Evolutionary conservation across 2,329 filamentous ascomycete genomes (phyloP).

Genomic region (Fusarium albosuccineum): DNA sequence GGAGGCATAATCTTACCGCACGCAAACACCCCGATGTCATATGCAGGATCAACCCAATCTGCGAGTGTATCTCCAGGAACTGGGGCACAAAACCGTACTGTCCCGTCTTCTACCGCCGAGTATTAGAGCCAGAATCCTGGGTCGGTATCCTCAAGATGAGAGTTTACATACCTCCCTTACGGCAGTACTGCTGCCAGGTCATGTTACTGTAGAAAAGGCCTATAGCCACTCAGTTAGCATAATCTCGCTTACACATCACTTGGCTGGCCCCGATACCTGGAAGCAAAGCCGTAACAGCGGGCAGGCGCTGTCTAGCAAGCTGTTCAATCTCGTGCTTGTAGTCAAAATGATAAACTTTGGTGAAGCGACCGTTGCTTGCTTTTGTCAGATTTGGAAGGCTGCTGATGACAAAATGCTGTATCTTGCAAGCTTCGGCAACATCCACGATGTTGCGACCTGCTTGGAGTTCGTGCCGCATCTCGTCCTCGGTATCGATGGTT

Average conservation of each 20-base stretch:
- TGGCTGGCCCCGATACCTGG: slow-evolving; percentile 19
- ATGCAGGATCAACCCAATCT: slow-evolving; percentile 27
- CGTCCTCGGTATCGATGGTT: slow-evolving; percentile 17
- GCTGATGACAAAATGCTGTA: slow-evolving; percentile 34
- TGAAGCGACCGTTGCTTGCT: slow-evolving; percentile 16
- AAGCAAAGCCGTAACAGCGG: slow-evolving; percentile 19
- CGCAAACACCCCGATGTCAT: slow-evolving; percentile 5
- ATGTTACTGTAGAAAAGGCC: slow-evolving; percentile 35
- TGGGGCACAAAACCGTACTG: slow-evolving; percentile 29
- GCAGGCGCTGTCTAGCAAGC: slow-evolving; percentile 9
- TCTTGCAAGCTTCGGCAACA: slow-evolving; percentile 17
- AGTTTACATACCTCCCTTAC: background rate
- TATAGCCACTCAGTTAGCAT: background rate
- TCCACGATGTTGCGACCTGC: slow-evolving; percentile 30
- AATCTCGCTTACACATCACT: background rate
- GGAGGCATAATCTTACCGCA: background rate
- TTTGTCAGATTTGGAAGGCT: slow-evolving; percentile 23
- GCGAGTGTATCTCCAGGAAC: slow-evolving; percentile 8
- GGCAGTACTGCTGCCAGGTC: slow-evolving; percentile 27
- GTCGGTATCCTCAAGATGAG: too few relatives aligned
- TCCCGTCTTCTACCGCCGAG: slow-evolving; percentile 14
- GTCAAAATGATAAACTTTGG: slow-evolving; percentile 28
- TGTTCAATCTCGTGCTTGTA: slow-evolving; percentile 28
- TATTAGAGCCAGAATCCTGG: too few relatives aligned
- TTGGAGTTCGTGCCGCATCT: slow-evolving; percentile 27